Percentiles rank a stretch among this genome's conserved stretches.
Conservation (phyloP, 1,284 basidiomycete species). For the Boletellus deceptivus region DNA sequence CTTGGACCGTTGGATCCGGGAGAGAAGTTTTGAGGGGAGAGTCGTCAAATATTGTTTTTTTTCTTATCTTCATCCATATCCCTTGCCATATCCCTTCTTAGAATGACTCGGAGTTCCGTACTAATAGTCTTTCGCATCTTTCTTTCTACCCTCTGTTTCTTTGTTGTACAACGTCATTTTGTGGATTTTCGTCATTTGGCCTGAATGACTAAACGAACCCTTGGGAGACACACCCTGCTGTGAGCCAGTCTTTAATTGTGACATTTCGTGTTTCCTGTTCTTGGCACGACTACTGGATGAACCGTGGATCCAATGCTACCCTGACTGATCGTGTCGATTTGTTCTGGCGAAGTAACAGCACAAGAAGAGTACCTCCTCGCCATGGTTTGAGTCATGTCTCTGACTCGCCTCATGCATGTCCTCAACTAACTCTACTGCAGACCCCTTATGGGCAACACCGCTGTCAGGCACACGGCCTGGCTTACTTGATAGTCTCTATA, state of each 20-base stretch:
- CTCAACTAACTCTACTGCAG: not conserved
- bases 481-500: constrained; percentile 13
- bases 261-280: no score
- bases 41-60: constrained; percentile 4
- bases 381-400: constrained; percentile 15
- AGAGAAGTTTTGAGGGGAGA: constrained; percentile 31
- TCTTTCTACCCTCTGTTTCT: not conserved
- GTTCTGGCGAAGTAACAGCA: constrained; percentile 30
- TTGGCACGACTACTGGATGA: no score
- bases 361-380: constrained; percentile 22
- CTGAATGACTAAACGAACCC: constrained; percentile 2
- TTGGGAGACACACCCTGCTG: not conserved
- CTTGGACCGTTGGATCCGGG: constrained; percentile 74
- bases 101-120: not conserved
- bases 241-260: no score
- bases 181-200: constrained; percentile 5
- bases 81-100: constrained; percentile 3
- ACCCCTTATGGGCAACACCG: not conserved
- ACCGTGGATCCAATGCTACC: not conserved
- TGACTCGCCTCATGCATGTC: constrained; percentile 1
- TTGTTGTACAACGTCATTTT: constrained; percentile 19
- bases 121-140: constrained; percentile 1
- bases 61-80: constrained; percentile 10
- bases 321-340: constrained; percentile 10
- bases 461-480: not conserved